Percentiles rank a stretch among this genome's conserved stretches.
Conservation (phyloP, 371 early-diverging fungal species). For the Gilbertella persicaria region DNA sequence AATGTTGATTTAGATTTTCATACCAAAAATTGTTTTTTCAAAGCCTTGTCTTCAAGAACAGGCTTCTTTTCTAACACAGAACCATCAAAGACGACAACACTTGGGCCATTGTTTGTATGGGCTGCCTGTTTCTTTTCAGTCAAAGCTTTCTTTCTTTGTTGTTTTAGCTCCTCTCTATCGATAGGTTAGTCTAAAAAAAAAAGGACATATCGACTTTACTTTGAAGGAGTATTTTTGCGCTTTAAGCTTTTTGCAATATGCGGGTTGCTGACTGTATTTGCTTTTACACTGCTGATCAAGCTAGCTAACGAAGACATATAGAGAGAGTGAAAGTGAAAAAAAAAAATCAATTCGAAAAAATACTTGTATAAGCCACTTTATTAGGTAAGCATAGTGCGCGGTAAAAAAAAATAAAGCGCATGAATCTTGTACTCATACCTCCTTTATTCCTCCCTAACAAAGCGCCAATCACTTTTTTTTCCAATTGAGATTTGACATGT, state of each 20-base stretch:
- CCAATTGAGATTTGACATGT: no score
- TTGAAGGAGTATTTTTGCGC: constrained; percentile 20
- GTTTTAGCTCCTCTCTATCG: constrained; percentile 4
- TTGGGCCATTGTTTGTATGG: constrained; percentile 24
- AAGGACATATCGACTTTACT: constrained; percentile 9
- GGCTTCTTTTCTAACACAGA: constrained; percentile 31
- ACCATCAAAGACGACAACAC: constrained; percentile 47
- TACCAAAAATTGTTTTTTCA: constrained; percentile 48
- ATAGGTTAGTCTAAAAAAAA: not conserved
- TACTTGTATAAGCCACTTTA: not conserved
- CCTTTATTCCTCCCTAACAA: no score
- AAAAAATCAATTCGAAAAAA: not conserved
- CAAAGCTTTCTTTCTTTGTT: constrained; percentile 4
- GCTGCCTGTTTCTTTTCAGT: constrained; percentile 2
- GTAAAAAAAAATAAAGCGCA: no score
- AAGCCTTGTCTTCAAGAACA: constrained; percentile 24
- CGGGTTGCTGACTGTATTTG: constrained; percentile 39
- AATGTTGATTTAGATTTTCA: not conserved
- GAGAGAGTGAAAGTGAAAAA: not conserved
- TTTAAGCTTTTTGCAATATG: constrained; percentile 29
- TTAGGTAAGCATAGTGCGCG: not conserved
- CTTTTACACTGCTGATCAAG: constrained; percentile 40
- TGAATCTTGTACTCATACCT: no score
- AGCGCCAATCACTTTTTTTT: no score
- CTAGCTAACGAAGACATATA: constrained; percentile 40